A percentile compares a stretch with the other conserved stretches of the same genome.
phyloP scores from a whole-genome alignment of 371 early-diverging fungal genomes.

The Choanephora cucurbitarum region DNA sequence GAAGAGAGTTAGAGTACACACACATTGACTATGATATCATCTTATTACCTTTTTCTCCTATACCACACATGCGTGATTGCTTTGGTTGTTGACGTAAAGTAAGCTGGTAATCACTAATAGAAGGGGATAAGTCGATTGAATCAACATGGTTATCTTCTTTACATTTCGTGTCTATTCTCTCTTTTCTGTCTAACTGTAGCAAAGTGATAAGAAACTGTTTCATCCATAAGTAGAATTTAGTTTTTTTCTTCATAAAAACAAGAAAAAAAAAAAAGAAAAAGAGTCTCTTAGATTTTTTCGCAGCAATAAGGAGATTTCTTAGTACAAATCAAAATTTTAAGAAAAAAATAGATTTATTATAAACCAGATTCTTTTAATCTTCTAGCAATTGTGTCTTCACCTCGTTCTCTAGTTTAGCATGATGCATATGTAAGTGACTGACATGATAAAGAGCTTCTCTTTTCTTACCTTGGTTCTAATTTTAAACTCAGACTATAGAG shows the following conservation, averaged over 20 bases:
- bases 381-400: constrained; percentile 35
- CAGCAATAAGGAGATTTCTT: too few relatives aligned
- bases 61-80: constrained; percentile 91
- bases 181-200: constrained; percentile 57
- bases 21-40: too few relatives aligned
- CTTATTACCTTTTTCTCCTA: constrained; percentile 91
- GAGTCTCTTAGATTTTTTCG: not conserved
- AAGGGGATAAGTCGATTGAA: not conserved
- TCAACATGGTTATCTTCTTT: constrained; percentile 13
- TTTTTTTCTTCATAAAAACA: constrained; percentile 4
- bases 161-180: constrained; percentile 59
- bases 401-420: constrained; percentile 21
- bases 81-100: constrained; percentile 89
- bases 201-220: constrained; percentile 60
- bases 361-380: constrained; percentile 33
- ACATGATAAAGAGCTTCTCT: not conserved
- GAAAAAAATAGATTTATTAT: constrained; percentile 5
- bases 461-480: constrained; percentile 77
- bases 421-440: too few relatives aligned
- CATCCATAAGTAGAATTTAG: constrained; percentile 49
- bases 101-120: constrained; percentile 65
- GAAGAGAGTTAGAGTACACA: too few relatives aligned
- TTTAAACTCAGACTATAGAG: constrained; percentile 76
- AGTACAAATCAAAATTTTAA: too few relatives aligned
- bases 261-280: constrained; percentile 8